phyloP scores from a whole-genome alignment of 192 early-diverging fungal genomes.

The Podila clonocystis region DNA sequence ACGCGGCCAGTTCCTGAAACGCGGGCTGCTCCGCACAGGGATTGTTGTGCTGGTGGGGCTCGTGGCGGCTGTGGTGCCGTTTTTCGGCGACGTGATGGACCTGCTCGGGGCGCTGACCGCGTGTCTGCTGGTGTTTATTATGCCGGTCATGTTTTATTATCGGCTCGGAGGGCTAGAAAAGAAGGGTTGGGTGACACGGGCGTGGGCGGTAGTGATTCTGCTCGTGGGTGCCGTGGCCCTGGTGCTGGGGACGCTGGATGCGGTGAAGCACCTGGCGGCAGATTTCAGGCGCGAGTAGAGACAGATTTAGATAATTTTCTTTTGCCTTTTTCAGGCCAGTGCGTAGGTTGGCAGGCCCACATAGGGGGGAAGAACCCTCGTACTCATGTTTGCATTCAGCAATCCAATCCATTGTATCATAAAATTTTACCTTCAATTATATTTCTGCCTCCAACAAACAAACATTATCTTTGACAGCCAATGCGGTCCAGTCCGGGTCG shows the following conservation, averaged over 20 bases:
- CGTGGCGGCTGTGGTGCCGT: constrained; percentile 74
- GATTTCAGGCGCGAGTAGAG: constrained; percentile 32
- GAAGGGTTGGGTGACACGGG: constrained; percentile 51
- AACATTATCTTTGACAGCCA: too few species aligned
- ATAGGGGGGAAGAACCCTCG: too few species aligned
- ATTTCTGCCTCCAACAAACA: too few species aligned
- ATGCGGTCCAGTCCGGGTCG: too few species aligned
- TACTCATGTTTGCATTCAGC: too few species aligned
- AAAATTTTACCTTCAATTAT: too few species aligned
- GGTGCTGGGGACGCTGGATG: constrained; percentile 62
- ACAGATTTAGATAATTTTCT: too few species aligned
- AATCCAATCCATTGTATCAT: too few species aligned
- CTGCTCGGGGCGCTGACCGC: constrained; percentile 80
- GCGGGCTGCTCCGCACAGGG: constrained; percentile 58
- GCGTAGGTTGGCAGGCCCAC: too few species aligned
- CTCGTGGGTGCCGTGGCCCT: constrained; percentile 61
- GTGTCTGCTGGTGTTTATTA: constrained; percentile 73
- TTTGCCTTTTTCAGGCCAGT: too few species aligned
- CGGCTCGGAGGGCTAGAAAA: constrained; percentile 69
- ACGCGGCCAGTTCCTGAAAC: constrained; percentile 60
- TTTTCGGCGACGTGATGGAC: constrained; percentile 81
- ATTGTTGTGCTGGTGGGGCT: constrained; percentile 65
- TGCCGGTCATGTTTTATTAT: constrained; percentile 79
- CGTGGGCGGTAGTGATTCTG: constrained; percentile 63
- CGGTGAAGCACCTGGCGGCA: constrained; percentile 56